These are phyloP conservation scores for Tetrahymena elliotti DNA, from an alignment of 73 alveolate species.

Conservation along the genomic window DNA sequence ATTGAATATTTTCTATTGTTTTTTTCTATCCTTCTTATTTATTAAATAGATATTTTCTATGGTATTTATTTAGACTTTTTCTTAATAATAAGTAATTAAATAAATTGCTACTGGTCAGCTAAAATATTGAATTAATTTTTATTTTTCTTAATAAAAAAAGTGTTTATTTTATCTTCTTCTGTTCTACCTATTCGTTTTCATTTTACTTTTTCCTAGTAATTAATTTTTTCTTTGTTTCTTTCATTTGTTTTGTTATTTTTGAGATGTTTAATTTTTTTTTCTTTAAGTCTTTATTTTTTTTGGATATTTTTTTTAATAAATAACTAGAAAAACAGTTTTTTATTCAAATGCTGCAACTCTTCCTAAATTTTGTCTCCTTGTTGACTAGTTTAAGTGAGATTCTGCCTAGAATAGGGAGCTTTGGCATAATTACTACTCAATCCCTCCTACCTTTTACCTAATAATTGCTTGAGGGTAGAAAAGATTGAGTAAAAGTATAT, in stretches of 20 bases:
- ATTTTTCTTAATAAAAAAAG: too few relatives aligned
- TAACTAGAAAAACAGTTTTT: too few relatives aligned
- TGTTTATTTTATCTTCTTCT: neutral
- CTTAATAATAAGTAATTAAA: neutral
- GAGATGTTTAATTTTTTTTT: too few relatives aligned
- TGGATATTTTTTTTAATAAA: neutral
- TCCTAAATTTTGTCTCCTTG: neutral
- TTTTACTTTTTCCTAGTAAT: neutral
- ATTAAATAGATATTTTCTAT: neutral
- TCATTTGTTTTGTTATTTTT: too few relatives aligned
- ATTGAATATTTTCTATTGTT: neutral
- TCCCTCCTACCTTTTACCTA: neutral
- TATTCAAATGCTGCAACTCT: neutral
- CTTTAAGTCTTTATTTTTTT: too few relatives aligned
- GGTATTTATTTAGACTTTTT: neutral
- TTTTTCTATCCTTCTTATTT: neutral
- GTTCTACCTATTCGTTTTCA: neutral
- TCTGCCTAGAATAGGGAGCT: neutral
- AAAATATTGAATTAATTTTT: too few relatives aligned
- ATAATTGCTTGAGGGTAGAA: neutral
- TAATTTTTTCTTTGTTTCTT: too few relatives aligned
- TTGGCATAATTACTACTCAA: neutral
- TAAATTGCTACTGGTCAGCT: neutral
- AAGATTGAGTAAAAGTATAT: neutral
- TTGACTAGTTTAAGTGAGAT: neutral